Evolutionary conservation across 2,329 filamentous ascomycete species (phyloP), one percentile per base, ranked within the genome.

Genomic region (Metarhizium anisopliae): DNA sequence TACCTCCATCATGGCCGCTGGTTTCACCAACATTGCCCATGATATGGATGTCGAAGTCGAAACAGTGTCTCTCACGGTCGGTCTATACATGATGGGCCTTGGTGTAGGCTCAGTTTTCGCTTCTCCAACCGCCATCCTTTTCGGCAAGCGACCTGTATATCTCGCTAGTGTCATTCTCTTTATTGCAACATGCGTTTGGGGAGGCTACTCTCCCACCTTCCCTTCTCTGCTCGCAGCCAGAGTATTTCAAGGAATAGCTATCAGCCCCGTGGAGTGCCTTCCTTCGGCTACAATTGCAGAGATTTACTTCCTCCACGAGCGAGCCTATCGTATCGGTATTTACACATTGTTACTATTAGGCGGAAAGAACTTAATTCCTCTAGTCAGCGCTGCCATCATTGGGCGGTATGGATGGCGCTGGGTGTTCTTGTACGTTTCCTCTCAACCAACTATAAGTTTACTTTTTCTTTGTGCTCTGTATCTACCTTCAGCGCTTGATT

Each of bases 201-300:
- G 90, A 68, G 92, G 90, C 14, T 67, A 84, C n/a, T 93, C 91
- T 2, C 89, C 87, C 0, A 90, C 78, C 63, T 96, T 93, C 66
- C 70, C 79, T 2, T 95, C 90, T 10, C 78, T 97, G 42, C 77
- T 95, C 6, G 70, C 91, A 8, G 93, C 90, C 30, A 82, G 93
- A 54, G 84, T 97, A 51, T 87, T 96, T 59, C 90, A 95, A 69
- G 94, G 93, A 3, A 77, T 96, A 10, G 87, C 91, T 0, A 86
- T 96, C 51, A 94, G 89, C 61, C 90, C 91, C 0, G 90, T 96
- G 8, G 93, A 97, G 69, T 95, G 91, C 65, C 78, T 97, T 35
- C 93, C 93, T 0, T 95, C 90, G 4, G 92, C 93, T 16, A 96
- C 91, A 0, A 93, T 97, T 64, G 91, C 92, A 3, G 93, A 97